phyloP scores from a whole-genome alignment of 305 asterid genomes.

The Petunia hybrid region DNA sequence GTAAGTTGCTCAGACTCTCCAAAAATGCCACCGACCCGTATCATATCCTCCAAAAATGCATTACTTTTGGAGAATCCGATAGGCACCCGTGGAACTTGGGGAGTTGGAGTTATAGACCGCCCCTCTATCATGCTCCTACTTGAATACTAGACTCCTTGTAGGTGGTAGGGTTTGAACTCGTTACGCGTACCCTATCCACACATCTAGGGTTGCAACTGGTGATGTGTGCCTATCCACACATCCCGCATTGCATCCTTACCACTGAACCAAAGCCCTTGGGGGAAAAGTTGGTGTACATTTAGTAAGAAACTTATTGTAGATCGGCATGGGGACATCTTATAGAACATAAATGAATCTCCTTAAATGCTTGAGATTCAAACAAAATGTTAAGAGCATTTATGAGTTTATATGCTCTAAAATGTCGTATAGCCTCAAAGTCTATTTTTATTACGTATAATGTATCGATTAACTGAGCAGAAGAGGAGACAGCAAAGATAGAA shows the following conservation, averaged over 20 bases:
- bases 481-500: constrained; percentile 20
- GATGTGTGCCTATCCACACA: not conserved
- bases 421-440: not conserved
- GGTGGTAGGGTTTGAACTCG: constrained; percentile 6
- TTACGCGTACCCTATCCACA: not conserved
- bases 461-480: not conserved
- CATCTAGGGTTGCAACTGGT: not conserved
- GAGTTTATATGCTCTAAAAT: constrained; percentile 11
- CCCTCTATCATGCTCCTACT: not conserved
- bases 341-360: not conserved
- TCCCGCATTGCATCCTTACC: not conserved
- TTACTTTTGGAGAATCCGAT: no score
- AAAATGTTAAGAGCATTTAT: not conserved
- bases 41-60: no score
- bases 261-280: not conserved
- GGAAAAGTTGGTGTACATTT: not conserved
- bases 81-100: no score
- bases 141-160: not conserved
- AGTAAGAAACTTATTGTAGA: not conserved
- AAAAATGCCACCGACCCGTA: no score
- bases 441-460: not conserved
- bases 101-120: not conserved
- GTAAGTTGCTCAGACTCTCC: no score
- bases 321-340: not conserved
- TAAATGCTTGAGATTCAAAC: not conserved